A percentile compares a stretch with the other conserved stretches of the same genome.
phyloP scores from a whole-genome alignment of 257 asterid species.

The Solanum verrucosum region DNA sequence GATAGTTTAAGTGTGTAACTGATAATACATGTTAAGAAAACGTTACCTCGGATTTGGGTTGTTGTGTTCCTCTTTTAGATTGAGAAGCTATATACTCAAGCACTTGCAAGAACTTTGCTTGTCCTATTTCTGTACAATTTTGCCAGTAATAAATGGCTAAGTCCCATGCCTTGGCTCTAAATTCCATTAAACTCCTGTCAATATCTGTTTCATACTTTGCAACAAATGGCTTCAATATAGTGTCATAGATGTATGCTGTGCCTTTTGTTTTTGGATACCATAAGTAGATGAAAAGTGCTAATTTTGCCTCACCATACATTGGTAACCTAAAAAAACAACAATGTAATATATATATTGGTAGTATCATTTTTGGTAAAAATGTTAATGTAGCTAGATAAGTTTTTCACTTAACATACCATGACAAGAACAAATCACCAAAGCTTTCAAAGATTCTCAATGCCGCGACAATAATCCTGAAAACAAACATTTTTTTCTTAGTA shows the following conservation, averaged over 20 bases:
- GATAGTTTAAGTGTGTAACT: not conserved
- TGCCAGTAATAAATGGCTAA: constrained; percentile 66
- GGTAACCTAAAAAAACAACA: constrained; percentile 49
- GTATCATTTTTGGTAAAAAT: not conserved
- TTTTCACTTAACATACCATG: constrained; percentile 36
- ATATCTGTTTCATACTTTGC: constrained; percentile 53
- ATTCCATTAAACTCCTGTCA: constrained; percentile 49
- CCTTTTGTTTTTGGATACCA: constrained; percentile 95
- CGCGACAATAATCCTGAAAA: constrained; percentile 72
- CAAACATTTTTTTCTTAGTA: no score
- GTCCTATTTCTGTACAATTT: constrained; percentile 70
- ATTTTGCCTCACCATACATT: constrained; percentile 74
- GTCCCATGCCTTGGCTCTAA: constrained; percentile 65
- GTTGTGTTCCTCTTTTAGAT: constrained; percentile 24
- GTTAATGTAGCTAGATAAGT: not conserved
- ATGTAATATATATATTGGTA: not conserved
- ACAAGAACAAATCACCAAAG: constrained; percentile 38
- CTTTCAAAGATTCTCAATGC: constrained; percentile 53
- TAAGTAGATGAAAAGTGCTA: constrained; percentile 78
- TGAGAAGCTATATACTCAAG: constrained; percentile 47
- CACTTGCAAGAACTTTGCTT: constrained; percentile 48
- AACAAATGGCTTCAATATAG: constrained; percentile 56
- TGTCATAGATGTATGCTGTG: constrained; percentile 42
- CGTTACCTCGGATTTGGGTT: constrained; percentile 25
- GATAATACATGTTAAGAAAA: not conserved